Percentiles rank a stretch among this genome's conserved stretches.
These are phyloP conservation scores for Leishmania lainsoni DNA, from an alignment of 208 protist species.

Conservation along the genomic window DNA sequence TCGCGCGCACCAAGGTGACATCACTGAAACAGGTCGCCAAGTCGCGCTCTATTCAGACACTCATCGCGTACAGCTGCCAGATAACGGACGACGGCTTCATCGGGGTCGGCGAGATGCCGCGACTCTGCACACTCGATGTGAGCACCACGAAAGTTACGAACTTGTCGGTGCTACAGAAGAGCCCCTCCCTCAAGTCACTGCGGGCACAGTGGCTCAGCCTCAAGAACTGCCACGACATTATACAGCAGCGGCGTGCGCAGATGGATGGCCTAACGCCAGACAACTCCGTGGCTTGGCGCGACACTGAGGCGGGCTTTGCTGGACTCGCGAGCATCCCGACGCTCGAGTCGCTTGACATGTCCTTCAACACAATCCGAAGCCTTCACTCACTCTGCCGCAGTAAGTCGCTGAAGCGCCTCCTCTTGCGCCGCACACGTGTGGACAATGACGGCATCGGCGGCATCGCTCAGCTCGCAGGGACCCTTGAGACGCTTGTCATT, in stretches of 20 bases:
- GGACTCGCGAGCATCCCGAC: constrained; percentile 66
- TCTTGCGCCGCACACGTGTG: constrained; percentile 60
- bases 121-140: constrained; percentile 42
- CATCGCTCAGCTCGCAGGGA: constrained; percentile 43
- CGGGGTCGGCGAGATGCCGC: constrained; percentile 47
- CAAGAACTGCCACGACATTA: constrained; percentile 56
- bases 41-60: constrained; percentile 42
- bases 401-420: constrained; percentile 58
- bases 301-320: constrained; percentile 54
- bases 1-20: constrained; percentile 52
- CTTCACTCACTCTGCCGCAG: constrained; percentile 58
- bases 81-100: constrained; percentile 40
- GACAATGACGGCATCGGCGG: constrained; percentile 54
- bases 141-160: constrained; percentile 61
- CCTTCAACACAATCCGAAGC: constrained; percentile 61
- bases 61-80: constrained; percentile 47
- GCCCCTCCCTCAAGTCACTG: constrained; percentile 48
- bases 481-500: constrained; percentile 63
- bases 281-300: constrained; percentile 20
- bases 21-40: constrained; percentile 30
- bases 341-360: constrained; percentile 67
- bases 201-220: constrained; percentile 75
- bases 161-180: constrained; percentile 53
- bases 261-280: constrained; percentile 29
- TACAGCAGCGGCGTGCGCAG: constrained; percentile 40